Percentiles rank a stretch among this genome's conserved stretches.
These are phyloP conservation scores for Candida labiduridarum DNA, from an alignment of 1,139 yeast species.

Conservation along the genomic window DNA sequence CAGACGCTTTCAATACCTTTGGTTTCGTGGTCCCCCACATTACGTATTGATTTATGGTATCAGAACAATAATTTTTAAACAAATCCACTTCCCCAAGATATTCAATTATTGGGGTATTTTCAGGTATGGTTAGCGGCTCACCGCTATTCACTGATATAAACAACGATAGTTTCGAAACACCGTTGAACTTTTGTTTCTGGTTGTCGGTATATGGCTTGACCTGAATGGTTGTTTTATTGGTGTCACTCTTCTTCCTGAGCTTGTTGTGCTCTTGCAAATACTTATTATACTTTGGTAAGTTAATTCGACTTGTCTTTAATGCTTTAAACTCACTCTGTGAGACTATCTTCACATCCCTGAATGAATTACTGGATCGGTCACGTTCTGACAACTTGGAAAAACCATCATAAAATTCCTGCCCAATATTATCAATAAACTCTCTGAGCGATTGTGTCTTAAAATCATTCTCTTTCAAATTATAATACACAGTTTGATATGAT, in stretches of 20 bases:
- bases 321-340: conserved; percentile 29
- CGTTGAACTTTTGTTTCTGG: conserved; percentile 66
- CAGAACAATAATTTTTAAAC: conserved; percentile 61
- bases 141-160: conserved; percentile 35
- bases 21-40: conserved; percentile 88
- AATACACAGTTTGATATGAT: conserved; percentile 53
- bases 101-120: conserved; percentile 61
- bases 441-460: conserved; percentile 44
- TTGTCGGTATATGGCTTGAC: conserved; percentile 56
- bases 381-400: conserved; percentile 15
- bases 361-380: conserved; percentile 15
- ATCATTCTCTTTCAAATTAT: conserved; percentile 49
- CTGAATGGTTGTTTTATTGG: conserved; percentile 32
- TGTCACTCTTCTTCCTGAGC: conserved; percentile 21
- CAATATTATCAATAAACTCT: conserved; percentile 25
- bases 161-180: conserved; percentile 71
- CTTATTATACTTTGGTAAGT: conserved; percentile 37
- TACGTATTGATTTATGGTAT: conserved; percentile 74
- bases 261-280: conserved; percentile 30
- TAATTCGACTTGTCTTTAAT: conserved; percentile 33
- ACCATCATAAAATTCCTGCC: conserved; percentile 21
- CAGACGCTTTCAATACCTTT: conserved; percentile 56
- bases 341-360: conserved; percentile 24
- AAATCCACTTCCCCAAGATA: conserved; percentile 74
- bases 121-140: conserved; percentile 35